Evolutionary conservation across 129 eudicot genomes (phyloP).

Genomic region (Pittosporum tobira): DNA sequence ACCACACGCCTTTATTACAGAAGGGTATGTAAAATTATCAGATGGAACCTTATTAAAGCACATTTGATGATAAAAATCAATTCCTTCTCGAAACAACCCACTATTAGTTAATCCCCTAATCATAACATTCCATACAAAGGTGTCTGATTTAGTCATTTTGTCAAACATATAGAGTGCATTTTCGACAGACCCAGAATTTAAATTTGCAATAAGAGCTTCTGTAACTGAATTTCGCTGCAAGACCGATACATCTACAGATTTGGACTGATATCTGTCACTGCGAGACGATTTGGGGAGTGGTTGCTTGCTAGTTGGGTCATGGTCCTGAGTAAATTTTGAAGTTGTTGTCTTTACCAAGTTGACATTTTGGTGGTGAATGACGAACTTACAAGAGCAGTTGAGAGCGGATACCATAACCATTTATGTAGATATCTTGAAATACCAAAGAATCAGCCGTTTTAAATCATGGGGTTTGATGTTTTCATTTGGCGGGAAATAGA

Average conservation of each 20-base stretch:
- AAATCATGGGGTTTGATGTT: background rate
- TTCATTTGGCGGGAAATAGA: constrained; percentile 1
- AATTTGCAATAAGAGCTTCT: background rate
- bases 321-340: constrained; percentile 2
- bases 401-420: constrained; percentile 4
- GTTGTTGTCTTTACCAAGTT: background rate
- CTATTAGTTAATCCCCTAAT: constrained; percentile 46
- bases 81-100: constrained; percentile 36
- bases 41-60: constrained; percentile 30
- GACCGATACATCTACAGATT: background rate
- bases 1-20: constrained; percentile 56
- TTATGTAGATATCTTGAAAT: background rate
- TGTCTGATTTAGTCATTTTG: constrained; percentile 36
- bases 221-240: too few relatives aligned
- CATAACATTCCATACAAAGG: constrained; percentile 54
- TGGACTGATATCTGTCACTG: background rate
- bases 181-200: constrained; percentile 40
- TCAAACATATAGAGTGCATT: constrained; percentile 66
- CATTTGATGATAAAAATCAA: constrained; percentile 40
- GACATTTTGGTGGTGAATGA: background rate
- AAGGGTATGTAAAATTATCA: constrained; percentile 57
- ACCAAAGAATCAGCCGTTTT: background rate
- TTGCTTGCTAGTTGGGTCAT: constrained; percentile 3
- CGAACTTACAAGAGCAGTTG: background rate
- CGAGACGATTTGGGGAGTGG: constrained; percentile 2